phyloP scores from a whole-genome alignment of 2,329 filamentous ascomycete species.

The Cercospora janseana region DNA sequence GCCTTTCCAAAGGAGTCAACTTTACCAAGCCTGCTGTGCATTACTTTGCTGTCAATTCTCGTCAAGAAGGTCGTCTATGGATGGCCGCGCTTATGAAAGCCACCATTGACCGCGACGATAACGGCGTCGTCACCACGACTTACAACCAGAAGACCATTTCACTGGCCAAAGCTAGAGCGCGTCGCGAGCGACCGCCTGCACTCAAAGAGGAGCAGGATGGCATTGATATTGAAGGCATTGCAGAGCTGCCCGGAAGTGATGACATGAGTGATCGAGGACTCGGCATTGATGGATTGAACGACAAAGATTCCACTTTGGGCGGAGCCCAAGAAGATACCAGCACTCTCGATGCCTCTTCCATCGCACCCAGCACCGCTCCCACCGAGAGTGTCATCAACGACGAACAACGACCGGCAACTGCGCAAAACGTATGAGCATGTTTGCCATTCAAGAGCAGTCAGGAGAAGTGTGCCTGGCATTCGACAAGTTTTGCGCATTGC shows the following conservation, averaged over 20 bases:
- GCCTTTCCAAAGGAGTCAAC: conserved; percentile 84
- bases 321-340: conserved; percentile 25
- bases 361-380: conserved; percentile 16
- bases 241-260: conserved; percentile 25
- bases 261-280: conserved; percentile 26
- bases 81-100: conserved; percentile 99
- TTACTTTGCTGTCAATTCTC: conserved; percentile 92
- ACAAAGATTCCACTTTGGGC: conserved; percentile 17
- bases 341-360: conserved; percentile 4
- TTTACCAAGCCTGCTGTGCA: conserved; percentile 97
- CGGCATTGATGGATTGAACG: conserved; percentile 29
- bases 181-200: conserved; percentile 86
- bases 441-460: conserved; percentile 2
- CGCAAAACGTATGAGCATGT: conserved; percentile 15
- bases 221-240: conserved; percentile 28
- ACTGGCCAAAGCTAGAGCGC: conserved; percentile 78
- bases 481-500: too few species aligned
- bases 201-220: conserved; percentile 60
- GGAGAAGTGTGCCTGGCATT: too few species aligned
- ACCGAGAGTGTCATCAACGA: conserved; percentile 15
- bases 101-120: conserved; percentile 85
- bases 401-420: conserved; percentile 10
- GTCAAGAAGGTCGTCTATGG: conserved; percentile 87
- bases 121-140: conserved; percentile 75
- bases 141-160: conserved; percentile 98